These are phyloP conservation scores for Mycena indigotica DNA, from an alignment of 768 basidiomycete species.

Conservation along the genomic window DNA sequence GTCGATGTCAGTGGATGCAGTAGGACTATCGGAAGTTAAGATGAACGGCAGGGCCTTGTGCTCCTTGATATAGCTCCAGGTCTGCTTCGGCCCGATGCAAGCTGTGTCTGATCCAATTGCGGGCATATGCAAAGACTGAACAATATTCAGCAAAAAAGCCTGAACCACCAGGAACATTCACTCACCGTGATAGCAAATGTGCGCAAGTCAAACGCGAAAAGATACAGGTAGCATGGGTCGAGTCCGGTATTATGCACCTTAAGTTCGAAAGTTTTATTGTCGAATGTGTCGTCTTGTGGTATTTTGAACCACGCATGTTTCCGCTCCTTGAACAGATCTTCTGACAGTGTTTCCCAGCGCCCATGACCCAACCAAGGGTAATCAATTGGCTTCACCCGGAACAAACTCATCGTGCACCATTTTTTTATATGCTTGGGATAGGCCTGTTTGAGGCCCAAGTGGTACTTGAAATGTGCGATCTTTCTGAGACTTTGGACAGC, in stretches of 20 bases:
- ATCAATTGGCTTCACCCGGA: too few species aligned
- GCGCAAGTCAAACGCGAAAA: slow-evolving; percentile 26
- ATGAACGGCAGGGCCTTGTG: too few species aligned
- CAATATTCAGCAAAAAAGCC: not conserved
- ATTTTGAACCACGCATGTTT: slow-evolving; percentile 1
- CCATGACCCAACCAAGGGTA: too few species aligned
- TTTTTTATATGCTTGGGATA: not conserved
- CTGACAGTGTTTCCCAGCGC: not conserved
- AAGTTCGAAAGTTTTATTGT: slow-evolving; percentile 22
- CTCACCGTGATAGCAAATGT: slow-evolving; percentile 20
- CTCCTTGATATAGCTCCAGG: too few species aligned
- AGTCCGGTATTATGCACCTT: slow-evolving; percentile 18
- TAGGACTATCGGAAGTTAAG: too few species aligned
- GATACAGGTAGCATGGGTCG: slow-evolving; percentile 18
- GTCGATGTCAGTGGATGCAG: too few species aligned
- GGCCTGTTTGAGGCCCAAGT: not conserved
- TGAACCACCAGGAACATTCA: slow-evolving; percentile 31
- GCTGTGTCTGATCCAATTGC: not conserved
- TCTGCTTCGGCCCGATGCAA: not conserved
- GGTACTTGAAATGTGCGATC: not conserved
- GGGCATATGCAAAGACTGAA: not conserved
- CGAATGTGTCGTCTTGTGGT: not conserved
- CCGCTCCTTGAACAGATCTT: slow-evolving; percentile 1
- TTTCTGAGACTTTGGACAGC: not conserved
- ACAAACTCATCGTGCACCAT: not conserved